Conservation (phyloP, 2,329 filamentous ascomycete species). For the Epichloe elymi region DNA sequence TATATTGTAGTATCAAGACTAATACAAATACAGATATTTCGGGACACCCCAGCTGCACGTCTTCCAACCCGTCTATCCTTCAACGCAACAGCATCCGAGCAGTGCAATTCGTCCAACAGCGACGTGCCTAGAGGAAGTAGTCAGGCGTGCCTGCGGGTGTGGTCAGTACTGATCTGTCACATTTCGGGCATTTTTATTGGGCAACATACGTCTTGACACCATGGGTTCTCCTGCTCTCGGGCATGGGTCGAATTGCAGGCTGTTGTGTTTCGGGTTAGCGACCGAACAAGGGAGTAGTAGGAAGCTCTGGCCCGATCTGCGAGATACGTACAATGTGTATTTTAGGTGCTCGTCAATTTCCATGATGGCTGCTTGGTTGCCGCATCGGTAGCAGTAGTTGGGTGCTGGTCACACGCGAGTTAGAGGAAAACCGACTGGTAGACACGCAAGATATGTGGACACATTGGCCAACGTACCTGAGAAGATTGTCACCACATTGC, state of each 20-base stretch:
- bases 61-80: constrained; percentile 10
- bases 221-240: constrained; percentile 94
- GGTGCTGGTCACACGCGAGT: constrained; percentile 38
- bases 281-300: background rate
- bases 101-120: constrained; percentile 1
- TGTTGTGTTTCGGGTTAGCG: constrained; percentile 27
- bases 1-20: constrained; percentile 11
- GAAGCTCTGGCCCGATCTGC: background rate
- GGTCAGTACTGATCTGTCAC: background rate
- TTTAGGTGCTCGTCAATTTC: constrained; percentile 99
- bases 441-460: background rate
- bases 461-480: constrained; percentile 48
- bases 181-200: background rate
- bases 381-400: constrained; percentile 97
- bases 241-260: constrained; percentile 98
- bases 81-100: constrained; percentile 8
- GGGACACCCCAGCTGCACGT: constrained; percentile 9
- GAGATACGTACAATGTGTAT: constrained; percentile 82
- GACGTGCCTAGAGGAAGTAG: constrained; percentile 73
- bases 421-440: background rate
- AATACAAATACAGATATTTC: constrained; percentile 17
- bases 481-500: constrained; percentile 98
- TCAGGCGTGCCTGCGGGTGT: constrained; percentile 29
- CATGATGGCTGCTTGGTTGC: constrained; percentile 99
- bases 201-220: constrained; percentile 72